Percentiles rank a stretch among this genome's conserved stretches.
Evolutionary conservation across 2,329 filamentous ascomycete genomes (phyloP).

Genomic region (Lachnellula subtilissima): DNA sequence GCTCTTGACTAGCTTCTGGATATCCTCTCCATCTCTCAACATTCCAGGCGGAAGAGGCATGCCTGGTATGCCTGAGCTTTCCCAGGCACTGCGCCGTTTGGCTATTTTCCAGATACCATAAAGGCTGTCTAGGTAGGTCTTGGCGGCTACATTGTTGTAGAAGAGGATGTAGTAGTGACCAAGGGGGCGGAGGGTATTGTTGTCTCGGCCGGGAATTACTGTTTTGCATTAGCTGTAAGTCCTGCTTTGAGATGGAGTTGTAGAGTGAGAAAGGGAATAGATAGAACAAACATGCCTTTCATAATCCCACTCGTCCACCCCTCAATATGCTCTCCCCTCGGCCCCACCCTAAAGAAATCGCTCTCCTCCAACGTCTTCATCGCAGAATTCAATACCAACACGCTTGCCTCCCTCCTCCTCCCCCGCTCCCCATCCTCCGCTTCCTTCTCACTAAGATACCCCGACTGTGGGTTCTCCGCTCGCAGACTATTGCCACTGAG

Average conservation of each 20-base stretch:
- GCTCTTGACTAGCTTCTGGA: slow-evolving; percentile 39
- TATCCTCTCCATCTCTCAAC: slow-evolving; percentile 42
- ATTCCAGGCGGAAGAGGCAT: slow-evolving; percentile 39
- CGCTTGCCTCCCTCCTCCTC: slow-evolving; percentile 6
- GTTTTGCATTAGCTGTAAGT: slow-evolving; percentile 27
- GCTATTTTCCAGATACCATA: slow-evolving; percentile 46
- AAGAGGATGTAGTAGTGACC: slow-evolving; percentile 69
- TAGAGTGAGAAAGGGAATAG: background rate
- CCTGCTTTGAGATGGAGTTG: background rate
- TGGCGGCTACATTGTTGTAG: slow-evolving; percentile 51
- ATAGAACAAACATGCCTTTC: slow-evolving; percentile 39
- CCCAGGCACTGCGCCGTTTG: slow-evolving; percentile 35
- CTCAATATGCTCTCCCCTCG: slow-evolving; percentile 58
- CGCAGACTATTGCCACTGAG: background rate
- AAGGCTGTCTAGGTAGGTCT: slow-evolving; percentile 54
- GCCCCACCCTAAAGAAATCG: slow-evolving; percentile 67
- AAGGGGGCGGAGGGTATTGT: slow-evolving; percentile 55
- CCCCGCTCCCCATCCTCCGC: background rate
- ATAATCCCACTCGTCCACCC: slow-evolving; percentile 61
- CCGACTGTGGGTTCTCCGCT: background rate
- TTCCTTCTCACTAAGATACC: background rate
- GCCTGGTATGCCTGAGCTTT: slow-evolving; percentile 34
- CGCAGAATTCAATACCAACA: slow-evolving; percentile 54
- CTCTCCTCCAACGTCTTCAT: slow-evolving; percentile 56
- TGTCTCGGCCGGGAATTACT: slow-evolving; percentile 58